Percentiles rank a stretch among this genome's conserved stretches.
Conservation (phyloP, 352 stramenopile species). For the Globisporangium acanthophoron region DNA sequence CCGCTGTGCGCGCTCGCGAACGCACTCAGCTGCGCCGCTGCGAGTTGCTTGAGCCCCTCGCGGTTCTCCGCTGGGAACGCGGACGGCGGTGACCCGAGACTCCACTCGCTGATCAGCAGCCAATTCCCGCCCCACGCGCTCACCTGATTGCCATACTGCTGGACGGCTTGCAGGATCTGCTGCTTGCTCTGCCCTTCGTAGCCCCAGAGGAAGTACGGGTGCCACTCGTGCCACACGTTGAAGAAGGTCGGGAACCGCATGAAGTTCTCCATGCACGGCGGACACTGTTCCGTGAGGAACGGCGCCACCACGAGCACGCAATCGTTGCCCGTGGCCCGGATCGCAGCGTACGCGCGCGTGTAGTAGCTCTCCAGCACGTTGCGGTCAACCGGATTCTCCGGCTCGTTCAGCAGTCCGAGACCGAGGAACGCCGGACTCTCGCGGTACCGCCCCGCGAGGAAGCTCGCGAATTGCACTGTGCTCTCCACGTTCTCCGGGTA, state of each 20-base stretch:
- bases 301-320: constrained; percentile 50
- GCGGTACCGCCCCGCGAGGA: constrained; percentile 43
- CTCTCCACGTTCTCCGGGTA: constrained; percentile 64
- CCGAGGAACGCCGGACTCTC: constrained; percentile 46
- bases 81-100: constrained; percentile 47
- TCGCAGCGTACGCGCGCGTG: constrained; percentile 40
- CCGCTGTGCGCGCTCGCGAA: constrained; percentile 60
- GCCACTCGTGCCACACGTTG: constrained; percentile 47
- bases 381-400: constrained; percentile 42
- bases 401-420: constrained; percentile 79
- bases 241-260: constrained; percentile 30
- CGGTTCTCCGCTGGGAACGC: constrained; percentile 53
- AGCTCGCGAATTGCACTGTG: constrained; percentile 50
- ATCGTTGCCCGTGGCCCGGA: constrained; percentile 49
- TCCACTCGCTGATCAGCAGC: constrained; percentile 84
- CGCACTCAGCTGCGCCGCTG: constrained; percentile 44
- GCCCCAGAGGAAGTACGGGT: constrained; percentile 64
- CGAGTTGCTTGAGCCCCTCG: constrained; percentile 40
- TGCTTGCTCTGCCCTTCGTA: constrained; percentile 49
- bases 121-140: constrained; percentile 58
- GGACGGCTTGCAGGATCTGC: constrained; percentile 53
- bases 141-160: constrained; percentile 50
- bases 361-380: constrained; percentile 54
- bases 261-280: constrained; percentile 31
- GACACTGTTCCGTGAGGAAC: constrained; percentile 46